Percentiles rank a stretch among this genome's conserved stretches.
Conservation (phyloP, 1,284 basidiomycete species). For the Gyrodon tennesseensis region DNA sequence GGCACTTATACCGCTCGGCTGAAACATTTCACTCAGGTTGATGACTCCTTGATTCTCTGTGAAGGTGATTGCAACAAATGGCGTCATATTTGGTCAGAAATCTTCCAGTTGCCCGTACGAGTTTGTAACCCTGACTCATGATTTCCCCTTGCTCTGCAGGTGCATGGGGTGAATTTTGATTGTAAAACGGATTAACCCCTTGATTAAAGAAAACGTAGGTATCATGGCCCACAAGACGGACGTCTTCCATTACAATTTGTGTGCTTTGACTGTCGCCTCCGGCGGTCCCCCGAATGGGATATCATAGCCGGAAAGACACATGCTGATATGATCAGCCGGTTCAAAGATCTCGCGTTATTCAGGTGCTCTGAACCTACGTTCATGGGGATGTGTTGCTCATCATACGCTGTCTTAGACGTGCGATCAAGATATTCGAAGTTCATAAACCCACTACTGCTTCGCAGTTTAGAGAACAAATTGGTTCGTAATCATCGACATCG, state of each 20-base stretch:
- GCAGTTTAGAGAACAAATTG: slow-evolving; percentile 61
- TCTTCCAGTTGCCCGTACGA: background rate
- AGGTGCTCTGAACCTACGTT: slow-evolving; percentile 48
- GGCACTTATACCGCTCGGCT: slow-evolving; percentile 11
- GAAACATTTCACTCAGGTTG: slow-evolving; percentile 45
- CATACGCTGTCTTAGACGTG: slow-evolving; percentile 52
- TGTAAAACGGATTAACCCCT: background rate
- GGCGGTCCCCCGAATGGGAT: slow-evolving; percentile 64
- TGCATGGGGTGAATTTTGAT: slow-evolving; percentile 66
- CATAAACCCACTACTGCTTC: slow-evolving; percentile 51
- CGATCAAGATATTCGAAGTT: slow-evolving; percentile 68
- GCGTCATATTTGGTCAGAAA: slow-evolving; percentile 70
- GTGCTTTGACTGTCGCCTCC: slow-evolving; percentile 71
- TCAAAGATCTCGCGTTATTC: slow-evolving; percentile 66
- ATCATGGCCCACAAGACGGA: slow-evolving; percentile 58
- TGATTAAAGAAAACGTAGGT: slow-evolving; percentile 47
- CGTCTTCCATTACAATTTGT: slow-evolving; percentile 60
- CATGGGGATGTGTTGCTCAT: slow-evolving; percentile 1
- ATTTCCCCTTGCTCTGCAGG: slow-evolving; percentile 49
- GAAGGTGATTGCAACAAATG: slow-evolving; percentile 67
- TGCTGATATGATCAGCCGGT: slow-evolving; percentile 60
- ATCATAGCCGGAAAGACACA: slow-evolving; percentile 61
- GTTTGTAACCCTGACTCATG: slow-evolving; percentile 13
- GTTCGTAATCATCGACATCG: slow-evolving; percentile 45
- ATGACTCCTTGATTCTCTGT: slow-evolving; percentile 60